phyloP scores from a whole-genome alignment of 164 flowering plant genomes.

The Houttuynia cordata region DNA sequence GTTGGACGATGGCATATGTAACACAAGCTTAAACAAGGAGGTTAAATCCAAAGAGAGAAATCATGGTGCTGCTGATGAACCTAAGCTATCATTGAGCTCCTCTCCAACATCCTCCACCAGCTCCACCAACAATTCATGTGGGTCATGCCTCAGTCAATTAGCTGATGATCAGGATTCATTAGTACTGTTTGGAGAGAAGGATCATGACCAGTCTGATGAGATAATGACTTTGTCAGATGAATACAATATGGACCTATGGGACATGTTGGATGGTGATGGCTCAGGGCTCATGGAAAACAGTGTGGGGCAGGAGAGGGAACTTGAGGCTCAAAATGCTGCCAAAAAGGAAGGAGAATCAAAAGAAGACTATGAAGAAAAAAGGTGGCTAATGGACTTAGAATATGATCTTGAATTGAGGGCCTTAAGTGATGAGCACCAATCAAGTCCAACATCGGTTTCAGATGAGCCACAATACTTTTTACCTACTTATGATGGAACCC shows the following conservation, averaged over 20 bases:
- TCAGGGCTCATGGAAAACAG: neutral
- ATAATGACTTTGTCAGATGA: neutral
- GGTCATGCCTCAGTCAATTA: neutral
- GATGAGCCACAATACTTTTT: neutral
- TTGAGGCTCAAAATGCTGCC: neutral
- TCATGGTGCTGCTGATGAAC: neutral
- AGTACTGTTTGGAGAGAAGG: neutral
- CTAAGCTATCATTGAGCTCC: constrained; percentile 3
- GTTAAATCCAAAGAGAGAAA: neutral
- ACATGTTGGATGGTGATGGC: constrained; percentile 1
- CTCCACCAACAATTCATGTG: neutral
- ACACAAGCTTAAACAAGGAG: neutral
- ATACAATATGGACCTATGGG: constrained; percentile 2
- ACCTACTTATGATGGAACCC: constrained; percentile 3
- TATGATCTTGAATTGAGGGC: constrained; percentile 2
- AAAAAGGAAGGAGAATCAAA: neutral
- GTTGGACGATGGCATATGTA: neutral
- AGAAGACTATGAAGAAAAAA: neutral
- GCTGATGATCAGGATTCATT: neutral
- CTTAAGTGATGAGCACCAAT: neutral
- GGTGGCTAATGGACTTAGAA: constrained; percentile 5
- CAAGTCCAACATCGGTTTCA: neutral
- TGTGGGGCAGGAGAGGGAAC: neutral
- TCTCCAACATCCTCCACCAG: neutral
- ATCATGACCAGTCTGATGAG: neutral